Conservation (phyloP, 441 rosid species). For the Populus hybrid region DNA sequence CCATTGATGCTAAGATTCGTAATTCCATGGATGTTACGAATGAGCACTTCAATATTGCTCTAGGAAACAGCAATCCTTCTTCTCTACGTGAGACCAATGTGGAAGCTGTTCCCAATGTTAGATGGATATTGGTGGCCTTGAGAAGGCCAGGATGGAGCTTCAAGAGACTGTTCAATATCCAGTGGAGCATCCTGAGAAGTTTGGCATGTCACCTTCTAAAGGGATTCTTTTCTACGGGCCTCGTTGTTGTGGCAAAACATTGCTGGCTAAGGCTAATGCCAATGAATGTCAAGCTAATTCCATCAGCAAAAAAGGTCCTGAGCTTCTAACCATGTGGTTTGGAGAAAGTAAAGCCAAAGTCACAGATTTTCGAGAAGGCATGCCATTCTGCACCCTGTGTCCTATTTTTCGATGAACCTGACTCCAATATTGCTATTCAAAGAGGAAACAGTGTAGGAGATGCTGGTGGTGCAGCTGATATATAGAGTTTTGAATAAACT, state of each 20-base stretch:
- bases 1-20: neutral
- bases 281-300: neutral
- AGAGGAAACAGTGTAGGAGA: too few species aligned
- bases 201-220: conserved; percentile 58
- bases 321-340: conserved; percentile 72
- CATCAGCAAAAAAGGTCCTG: conserved; percentile 73
- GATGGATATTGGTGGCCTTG: conserved; percentile 1
- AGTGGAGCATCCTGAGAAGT: conserved; percentile 32
- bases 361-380: conserved; percentile 65
- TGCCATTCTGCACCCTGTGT: conserved; percentile 56
- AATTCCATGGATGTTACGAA: neutral
- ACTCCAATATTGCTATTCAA: too few species aligned
- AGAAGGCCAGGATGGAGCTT: conserved; percentile 6
- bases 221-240: conserved; percentile 46
- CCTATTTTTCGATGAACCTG: too few species aligned
- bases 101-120: neutral
- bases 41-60: neutral
- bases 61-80: neutral
- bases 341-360: conserved; percentile 86
- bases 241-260: neutral
- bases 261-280: conserved; percentile 1
- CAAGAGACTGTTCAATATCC: neutral
- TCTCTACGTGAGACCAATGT: neutral
- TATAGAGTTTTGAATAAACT: too few species aligned
- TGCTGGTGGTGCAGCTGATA: too few species aligned